phyloP scores from a whole-genome alignment of 2,329 filamentous ascomycete species.

The Diaporthe destruens region DNA sequence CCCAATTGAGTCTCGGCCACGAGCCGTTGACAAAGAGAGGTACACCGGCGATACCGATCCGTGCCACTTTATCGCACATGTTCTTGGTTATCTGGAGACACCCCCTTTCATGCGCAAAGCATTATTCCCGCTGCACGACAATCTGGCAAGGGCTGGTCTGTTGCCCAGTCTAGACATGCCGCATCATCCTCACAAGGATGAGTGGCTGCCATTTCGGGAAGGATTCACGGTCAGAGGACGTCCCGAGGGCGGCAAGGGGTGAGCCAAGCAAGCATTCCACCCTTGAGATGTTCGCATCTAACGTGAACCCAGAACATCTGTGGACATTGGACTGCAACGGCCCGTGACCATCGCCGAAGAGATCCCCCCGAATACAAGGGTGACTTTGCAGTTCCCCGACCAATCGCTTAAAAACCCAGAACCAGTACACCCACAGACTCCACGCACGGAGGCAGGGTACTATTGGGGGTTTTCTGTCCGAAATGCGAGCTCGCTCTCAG shows the following conservation, averaged over 20 bases:
- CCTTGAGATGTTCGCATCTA: conserved; percentile 43
- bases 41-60: conserved; percentile 81
- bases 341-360: conserved; percentile 68
- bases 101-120: conserved; percentile 83
- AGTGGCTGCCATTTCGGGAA: conserved; percentile 85
- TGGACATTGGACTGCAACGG: conserved; percentile 69
- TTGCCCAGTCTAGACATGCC: conserved; percentile 87
- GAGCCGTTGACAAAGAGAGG: conserved; percentile 62
- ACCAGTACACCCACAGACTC: conserved; percentile 75
- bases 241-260: conserved; percentile 55
- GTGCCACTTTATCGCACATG: conserved; percentile 82
- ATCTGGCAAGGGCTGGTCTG: conserved; percentile 78
- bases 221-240: conserved; percentile 72
- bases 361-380: conserved; percentile 77
- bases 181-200: conserved; percentile 80
- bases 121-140: conserved; percentile 83
- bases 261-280: conserved; percentile 30
- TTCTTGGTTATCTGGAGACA: conserved; percentile 85
- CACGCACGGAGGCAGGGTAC: conserved; percentile 81
- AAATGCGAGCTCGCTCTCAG: conserved; percentile 73
- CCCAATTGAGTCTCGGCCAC: conserved; percentile 59
- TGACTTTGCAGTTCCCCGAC: conserved; percentile 77
- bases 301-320: conserved; percentile 60
- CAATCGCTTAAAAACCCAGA: conserved; percentile 61
- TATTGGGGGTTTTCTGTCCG: conserved; percentile 89